phyloP scores from a whole-genome alignment of 306 rosid species.

The Casuarina glauca region DNA sequence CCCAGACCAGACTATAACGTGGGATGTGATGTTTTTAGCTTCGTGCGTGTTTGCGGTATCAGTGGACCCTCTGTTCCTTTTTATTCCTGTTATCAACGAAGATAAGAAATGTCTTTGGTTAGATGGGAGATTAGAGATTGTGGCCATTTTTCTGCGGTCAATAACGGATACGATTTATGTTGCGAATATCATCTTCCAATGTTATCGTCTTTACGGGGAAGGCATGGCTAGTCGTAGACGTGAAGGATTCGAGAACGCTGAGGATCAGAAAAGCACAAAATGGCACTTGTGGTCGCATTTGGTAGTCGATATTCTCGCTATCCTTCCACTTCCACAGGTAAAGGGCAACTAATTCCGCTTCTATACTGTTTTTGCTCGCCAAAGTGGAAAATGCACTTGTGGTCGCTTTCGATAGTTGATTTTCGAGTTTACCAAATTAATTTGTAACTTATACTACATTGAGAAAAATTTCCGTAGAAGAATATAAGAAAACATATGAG shows the following conservation, averaged over 20 bases:
- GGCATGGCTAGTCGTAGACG: neutral
- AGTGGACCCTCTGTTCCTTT: constrained; percentile 85
- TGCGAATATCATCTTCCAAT: constrained; percentile 72
- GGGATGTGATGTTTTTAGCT: constrained; percentile 82
- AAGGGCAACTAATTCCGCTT: constrained; percentile 8
- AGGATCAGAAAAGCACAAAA: neutral
- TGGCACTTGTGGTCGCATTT: constrained; percentile 2
- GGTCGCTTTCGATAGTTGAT: neutral
- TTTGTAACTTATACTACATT: too few species aligned
- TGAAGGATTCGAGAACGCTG: neutral
- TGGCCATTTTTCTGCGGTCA: constrained; percentile 67
- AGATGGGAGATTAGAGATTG: constrained; percentile 60
- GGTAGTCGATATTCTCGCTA: neutral
- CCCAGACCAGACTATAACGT: constrained; percentile 80
- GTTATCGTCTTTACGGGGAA: neutral
- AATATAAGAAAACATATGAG: too few species aligned
- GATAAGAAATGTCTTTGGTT: constrained; percentile 52
- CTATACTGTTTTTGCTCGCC: neutral
- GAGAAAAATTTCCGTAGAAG: too few species aligned
- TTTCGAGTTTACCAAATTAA: neutral
- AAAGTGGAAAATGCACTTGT: neutral
- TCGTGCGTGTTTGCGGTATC: constrained; percentile 65
- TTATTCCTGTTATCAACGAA: constrained; percentile 70
- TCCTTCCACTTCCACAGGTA: constrained; percentile 97
- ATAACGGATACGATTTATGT: constrained; percentile 72